Evolutionary conservation across 768 basidiomycete genomes (phyloP).

Genomic region (Boletus speciosus): DNA sequence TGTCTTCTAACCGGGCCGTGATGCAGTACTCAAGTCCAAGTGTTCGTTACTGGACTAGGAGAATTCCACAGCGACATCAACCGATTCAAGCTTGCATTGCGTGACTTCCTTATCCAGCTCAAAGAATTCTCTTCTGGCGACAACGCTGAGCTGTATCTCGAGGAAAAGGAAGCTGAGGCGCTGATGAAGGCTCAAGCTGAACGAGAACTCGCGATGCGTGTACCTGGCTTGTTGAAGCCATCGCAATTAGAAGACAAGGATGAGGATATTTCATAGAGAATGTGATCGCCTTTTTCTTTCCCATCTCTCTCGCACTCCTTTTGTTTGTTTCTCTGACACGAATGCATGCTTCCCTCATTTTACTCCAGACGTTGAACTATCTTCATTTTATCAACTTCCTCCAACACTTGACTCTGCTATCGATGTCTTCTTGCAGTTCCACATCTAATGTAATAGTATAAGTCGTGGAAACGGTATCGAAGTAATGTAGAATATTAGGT

Average conservation of each 20-base stretch:
- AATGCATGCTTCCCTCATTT: slow-evolving; percentile 20
- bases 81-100: slow-evolving; percentile 89
- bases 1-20: slow-evolving; percentile 6
- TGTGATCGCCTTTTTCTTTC: slow-evolving; percentile 23
- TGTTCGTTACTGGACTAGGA: slow-evolving; percentile 64
- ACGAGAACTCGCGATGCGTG: slow-evolving; percentile 83
- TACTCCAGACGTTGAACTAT: slow-evolving; percentile 27
- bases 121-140: slow-evolving; percentile 95
- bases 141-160: slow-evolving; percentile 86
- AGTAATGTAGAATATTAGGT: slow-evolving; percentile 27
- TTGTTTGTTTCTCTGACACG: slow-evolving; percentile 33
- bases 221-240: slow-evolving; percentile 98
- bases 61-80: slow-evolving; percentile 78
- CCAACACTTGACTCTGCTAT: slow-evolving; percentile 29
- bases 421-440: slow-evolving; percentile 29
- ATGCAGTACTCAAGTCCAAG: slow-evolving; percentile 62
- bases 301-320: slow-evolving; percentile 7
- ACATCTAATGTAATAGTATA: slow-evolving; percentile 39
- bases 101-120: slow-evolving; percentile 96
- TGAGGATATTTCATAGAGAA: slow-evolving; percentile 57
- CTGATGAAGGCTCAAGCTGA: slow-evolving; percentile 78
- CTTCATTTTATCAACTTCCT: slow-evolving; percentile 22
- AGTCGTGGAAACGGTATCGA: slow-evolving; percentile 24
- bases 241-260: slow-evolving; percentile 93
- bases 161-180: slow-evolving; percentile 90